phyloP scores from a whole-genome alignment of 2,329 filamentous ascomycete species.

The Alternaria sp. region DNA sequence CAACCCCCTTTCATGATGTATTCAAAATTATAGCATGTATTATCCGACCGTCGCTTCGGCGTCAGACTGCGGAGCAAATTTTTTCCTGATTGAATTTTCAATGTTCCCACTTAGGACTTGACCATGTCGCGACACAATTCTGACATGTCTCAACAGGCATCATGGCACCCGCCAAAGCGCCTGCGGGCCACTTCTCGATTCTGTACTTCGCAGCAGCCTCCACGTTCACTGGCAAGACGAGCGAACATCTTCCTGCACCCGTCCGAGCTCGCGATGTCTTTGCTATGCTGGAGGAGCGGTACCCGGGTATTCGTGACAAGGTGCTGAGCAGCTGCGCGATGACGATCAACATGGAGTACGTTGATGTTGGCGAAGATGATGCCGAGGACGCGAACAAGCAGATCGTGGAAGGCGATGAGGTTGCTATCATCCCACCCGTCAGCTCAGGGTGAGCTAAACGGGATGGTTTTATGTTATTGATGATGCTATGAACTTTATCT shows the following conservation, averaged over 20 bases:
- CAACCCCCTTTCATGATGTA: constrained; percentile 40
- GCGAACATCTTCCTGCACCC: constrained; percentile 71
- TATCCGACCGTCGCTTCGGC: constrained; percentile 51
- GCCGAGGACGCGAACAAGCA: constrained; percentile 53
- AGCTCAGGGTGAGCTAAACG: constrained; percentile 67
- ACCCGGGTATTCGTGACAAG: constrained; percentile 71
- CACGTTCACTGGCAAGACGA: constrained; percentile 72
- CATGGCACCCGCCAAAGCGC: constrained; percentile 56
- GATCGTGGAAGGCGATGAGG: constrained; percentile 78
- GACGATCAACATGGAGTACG: constrained; percentile 81
- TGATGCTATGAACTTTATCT: neutral
- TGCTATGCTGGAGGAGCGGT: constrained; percentile 69
- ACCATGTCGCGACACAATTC: neutral
- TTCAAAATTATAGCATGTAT: constrained; percentile 57
- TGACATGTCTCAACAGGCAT: constrained; percentile 22
- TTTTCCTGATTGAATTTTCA: constrained; percentile 38
- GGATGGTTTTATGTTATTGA: neutral
- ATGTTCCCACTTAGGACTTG: neutral
- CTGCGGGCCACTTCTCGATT: constrained; percentile 73
- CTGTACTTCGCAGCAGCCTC: constrained; percentile 82
- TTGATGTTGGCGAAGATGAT: constrained; percentile 69
- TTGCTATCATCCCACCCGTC: constrained; percentile 86
- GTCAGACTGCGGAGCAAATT: constrained; percentile 40
- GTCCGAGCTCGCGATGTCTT: constrained; percentile 69
- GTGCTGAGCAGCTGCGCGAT: constrained; percentile 76